Evolutionary conservation across 495 filamentous ascomycete genomes (phyloP), one percentile per base, ranked within the genome.

Genomic region (Penicillium samsonianum): DNA sequence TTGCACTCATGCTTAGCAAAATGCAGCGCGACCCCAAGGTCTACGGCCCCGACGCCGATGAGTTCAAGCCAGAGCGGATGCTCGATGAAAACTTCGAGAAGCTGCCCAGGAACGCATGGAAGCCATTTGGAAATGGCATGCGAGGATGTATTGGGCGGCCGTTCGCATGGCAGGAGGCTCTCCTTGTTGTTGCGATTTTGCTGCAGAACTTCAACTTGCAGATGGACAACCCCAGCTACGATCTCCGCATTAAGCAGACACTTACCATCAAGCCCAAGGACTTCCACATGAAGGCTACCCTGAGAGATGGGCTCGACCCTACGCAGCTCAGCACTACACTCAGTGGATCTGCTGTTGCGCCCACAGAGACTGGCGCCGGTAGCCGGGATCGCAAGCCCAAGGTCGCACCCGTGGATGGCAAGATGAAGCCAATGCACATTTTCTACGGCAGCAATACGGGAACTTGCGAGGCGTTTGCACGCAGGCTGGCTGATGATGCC

Each of bases 181-280:
- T 84, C 43, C 67, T 87, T 2, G 78, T 79, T 7, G 65, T 80
- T 51, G 80, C 84, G 0, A 78, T 78, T 55, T 52, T 89, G 53
- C 70, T 90, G n/a, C 76, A 79, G 57, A 82, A 83, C 59, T 77
- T 89, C 50, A 80, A 87, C 52, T 84, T 89, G 60, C 75, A 80
- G 62, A 69, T 80, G 41, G 82, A 73, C 17, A 80, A 88, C 61
- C 76, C 78, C 4, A 68, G 59, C 25, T 89, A 89, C 58, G 65
- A 74, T 37, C 60, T 88, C 8, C 77, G 78, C 55, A 71, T 89
- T 61, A 88, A 87, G 66, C 81, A 88, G 67, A 90, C 87, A 0
- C 73, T 91, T 10, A 91, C 89, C 1, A 81, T 89, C 67, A 94
- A 92, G 67, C 90, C 90, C 0, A 84, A 87, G 52, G 84, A 81